Base-by-base conservation (phyloP, 805 yeast genomes). In the Sugiyamaella boreocaroliniensis region DNA sequence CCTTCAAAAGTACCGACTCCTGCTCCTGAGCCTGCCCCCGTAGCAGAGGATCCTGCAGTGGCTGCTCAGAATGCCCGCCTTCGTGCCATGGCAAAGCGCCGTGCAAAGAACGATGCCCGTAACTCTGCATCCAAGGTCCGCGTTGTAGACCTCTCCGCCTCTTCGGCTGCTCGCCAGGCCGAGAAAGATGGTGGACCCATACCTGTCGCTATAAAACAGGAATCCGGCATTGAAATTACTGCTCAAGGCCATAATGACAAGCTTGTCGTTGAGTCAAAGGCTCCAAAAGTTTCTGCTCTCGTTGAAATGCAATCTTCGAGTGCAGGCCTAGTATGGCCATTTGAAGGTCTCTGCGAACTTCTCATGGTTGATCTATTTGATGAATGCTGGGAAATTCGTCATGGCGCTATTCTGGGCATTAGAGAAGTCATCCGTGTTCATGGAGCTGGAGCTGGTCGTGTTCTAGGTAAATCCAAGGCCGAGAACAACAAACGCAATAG, bases 351-450 rank as follows among this genome's bases (percentile, higher is more conserved):
- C 11, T 89, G 85, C 68, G 97, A 88, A 64, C 71, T 89, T 19
- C 69, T 93, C 40, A 71, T 89, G 55, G 80, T 80, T 41, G 96
- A 89, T 61, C 70, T 93, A 54, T 88, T 88, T 64, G 83, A 84
- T 55, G 95, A 88, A 42, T 75, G 76, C 43, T 93, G 99, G 99
- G 98, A 93, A 70, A 76, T 84, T 14, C 80, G 99, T 60, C 99
- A 93, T 69, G 99, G 99, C 37, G 89, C 97, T 0, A 86, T 95
- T 2, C 76, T 93, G 61, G 98, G 98, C 0, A 71, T 93, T 40
- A 76, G 98, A 64, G 99, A 93, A 66, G 76, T 93, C 50, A 75
- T 89, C 46, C 80, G 81, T 55, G 82, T 79, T 55, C 98, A 90
- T 60, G 97, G 97, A 0, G 72, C 71, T 29, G 86, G 92, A 22